Base-by-base conservation (phyloP, 2,329 filamentous ascomycete species). In the Nakataea oryzae region DNA sequence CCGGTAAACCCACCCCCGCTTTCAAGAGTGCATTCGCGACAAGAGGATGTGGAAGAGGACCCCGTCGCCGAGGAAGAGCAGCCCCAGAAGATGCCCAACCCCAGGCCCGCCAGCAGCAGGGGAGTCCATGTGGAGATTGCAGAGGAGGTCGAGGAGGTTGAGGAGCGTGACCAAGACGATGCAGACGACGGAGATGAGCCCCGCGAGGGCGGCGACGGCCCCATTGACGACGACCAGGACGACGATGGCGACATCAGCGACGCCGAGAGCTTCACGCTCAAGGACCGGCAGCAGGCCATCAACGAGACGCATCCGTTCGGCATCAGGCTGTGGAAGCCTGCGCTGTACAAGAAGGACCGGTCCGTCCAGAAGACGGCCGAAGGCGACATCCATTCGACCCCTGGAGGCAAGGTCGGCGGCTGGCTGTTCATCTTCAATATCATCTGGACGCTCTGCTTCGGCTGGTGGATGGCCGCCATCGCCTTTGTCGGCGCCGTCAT, bases 261-360 rank as follows among this genome's bases (percentile, higher is more conserved):
- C 69, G 90, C 95, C 1, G 95, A 97, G 76, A 97, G 93, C 77
- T 99, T 99, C 73, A 99, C 95, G 0, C 83, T 99, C 69, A 96
- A 96, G 74, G 95, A 99, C 74, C 86, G 95, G 62, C 95, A 99
- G 75, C 87, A 96, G 73, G 95, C 95, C 66, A 99, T 99, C 80
- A 99, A 99, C 76, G 89, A 96, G 74, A 99, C 95, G 0, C 95
- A 99, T 79, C 95, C 95, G 0, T 99, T 99, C 70, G 95, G 95
- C 80, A 97, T 99, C 72, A 87, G 96, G 73, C 91, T 99, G 66
- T 99, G 95, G 95, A 99, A 99, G 75, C 95, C 95, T 56, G 96
- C 95, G 1, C 75, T 99, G 65, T 99, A 99, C 82, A 99, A 99
- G 77, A 99, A 99, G 75, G 88, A 89, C 69, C 87, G 95, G 62